phyloP scores from a whole-genome alignment of 371 early-diverging fungal genomes.

The Zopfochytrium polystomum region DNA sequence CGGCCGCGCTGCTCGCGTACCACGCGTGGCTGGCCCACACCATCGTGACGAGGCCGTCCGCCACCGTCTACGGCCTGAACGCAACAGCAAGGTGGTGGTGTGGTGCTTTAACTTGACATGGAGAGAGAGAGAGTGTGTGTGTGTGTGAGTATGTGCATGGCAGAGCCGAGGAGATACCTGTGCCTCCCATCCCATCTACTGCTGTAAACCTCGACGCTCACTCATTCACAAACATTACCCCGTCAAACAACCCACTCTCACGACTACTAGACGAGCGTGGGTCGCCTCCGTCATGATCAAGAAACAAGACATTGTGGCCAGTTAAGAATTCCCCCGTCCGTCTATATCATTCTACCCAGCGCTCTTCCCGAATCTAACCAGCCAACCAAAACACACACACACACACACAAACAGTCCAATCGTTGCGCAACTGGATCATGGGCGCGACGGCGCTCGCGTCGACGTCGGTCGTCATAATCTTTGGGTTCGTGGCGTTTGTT shows the following conservation, averaged over 20 bases:
- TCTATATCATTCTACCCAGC: too few relatives aligned
- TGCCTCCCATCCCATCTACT: background rate
- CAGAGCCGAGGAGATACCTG: background rate
- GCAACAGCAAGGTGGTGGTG: conserved; percentile 6
- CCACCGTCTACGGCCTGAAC: conserved; percentile 11
- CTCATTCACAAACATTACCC: background rate
- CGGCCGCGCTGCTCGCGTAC: background rate
- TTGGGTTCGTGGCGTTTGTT: conserved; percentile 34
- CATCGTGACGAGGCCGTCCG: conserved; percentile 2
- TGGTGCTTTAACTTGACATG: background rate
- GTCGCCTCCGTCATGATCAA: conserved; percentile 31
- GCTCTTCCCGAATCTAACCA: too few relatives aligned
- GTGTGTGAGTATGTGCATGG: background rate
- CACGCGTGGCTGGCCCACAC: conserved; percentile 13
- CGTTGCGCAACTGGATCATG: conserved; percentile 41
- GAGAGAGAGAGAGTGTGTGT: background rate
- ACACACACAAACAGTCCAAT: conserved; percentile 26
- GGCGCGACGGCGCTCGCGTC: conserved; percentile 35
- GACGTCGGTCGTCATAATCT: conserved; percentile 26
- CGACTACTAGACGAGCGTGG: conserved; percentile 24
- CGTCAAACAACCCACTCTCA: background rate
- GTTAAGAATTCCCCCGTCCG: background rate
- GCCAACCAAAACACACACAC: too few relatives aligned
- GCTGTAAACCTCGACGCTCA: background rate
- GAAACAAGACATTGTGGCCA: conserved; percentile 38